Base-by-base conservation (phyloP, 176 grass and related monocot genomes). In the Canna indica region DNA sequence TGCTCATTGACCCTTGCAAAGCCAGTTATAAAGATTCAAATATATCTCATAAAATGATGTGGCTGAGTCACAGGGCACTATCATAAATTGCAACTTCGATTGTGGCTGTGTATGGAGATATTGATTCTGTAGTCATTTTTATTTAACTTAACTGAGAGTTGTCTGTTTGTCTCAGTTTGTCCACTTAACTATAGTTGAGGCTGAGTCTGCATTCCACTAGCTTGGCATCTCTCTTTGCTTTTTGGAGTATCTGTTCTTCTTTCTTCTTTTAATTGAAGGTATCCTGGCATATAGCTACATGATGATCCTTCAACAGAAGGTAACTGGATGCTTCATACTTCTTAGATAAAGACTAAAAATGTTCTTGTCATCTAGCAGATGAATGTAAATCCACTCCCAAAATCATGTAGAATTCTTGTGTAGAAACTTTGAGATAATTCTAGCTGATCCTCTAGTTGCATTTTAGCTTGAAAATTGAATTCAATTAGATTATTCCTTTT, bases 151-250 rank as follows among this genome's bases (percentile, higher is more conserved):
- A 8, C 11, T 64, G 60, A 30, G 14, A 47, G 26, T 31, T 17
- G 27, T 18, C 46, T 70, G 68, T 47, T 70, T 70, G 68, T 70
- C 14, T 36, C 26, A 47, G 41, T 26, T 70, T 32, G 20, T 2
- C 42, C 24, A 47, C 42, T 70, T 38, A 27, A 70, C 68, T 20
- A 30, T 32, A 30, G 42, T 70, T 18, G 41, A 39, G 27, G 27
- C 60, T 35, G 42, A 39, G 34, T 47, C 45, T 70, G 68, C 27
- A 50, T 29, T 70, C 68, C 68, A 48, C 39, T 70, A 38, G 17
- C 28, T 70, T 27, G 41, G 68, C 68, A 70, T 70, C 68, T 70
- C 39, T 12, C 12, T 30, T 48, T 47, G 18, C 16, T 70, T 69
- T 69, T 9, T 70, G 9, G 14, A 33, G 5, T 24, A 31, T 29